Base-by-base conservation (phyloP, 495 filamentous ascomycete species). In the Penicillium goetzii region DNA sequence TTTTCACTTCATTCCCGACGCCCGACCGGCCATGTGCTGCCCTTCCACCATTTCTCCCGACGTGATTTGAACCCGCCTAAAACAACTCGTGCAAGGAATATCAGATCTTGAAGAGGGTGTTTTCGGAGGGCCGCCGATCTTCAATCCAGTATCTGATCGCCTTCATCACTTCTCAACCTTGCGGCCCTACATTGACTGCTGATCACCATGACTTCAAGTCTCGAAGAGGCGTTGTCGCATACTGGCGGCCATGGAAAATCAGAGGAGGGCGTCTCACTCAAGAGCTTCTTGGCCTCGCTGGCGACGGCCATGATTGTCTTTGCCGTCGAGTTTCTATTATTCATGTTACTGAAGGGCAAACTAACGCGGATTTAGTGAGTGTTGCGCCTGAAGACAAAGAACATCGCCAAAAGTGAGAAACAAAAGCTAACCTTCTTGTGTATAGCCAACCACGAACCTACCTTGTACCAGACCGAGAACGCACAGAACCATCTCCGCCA, bases 391-490 rank as follows among this genome's bases (percentile, higher is more conserved):
- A 56, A 47, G 41, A 32, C 34, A 19, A 17, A 28, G 52, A 21
- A 23, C 17, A 5, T 30, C 15, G 11, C 8, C n/a, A 50, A 33
- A 30, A 32, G 11, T 17, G n/a, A 49, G 28, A 26, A 11, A 8
- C 25, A 43, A 26, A 15, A 15, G n/a, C 34, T 58, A 21, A 58
- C 28, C 9, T n/a, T 30, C 14, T 2, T 19, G 12, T 41, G 28
- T 28, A 28, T 67, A 92, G 88, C 71, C 89, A 90, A 80, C 93
- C 93, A 0, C 89, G 92, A 77, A 96, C 93, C 10, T 97, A 92
- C 71, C 84, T 97, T 19, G 94, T 97, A 8, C 90, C 93, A 14
- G 90, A 96, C 76, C 87, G 89, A 76, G 92, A 94, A 77, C 86
- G 90, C 64, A 92, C 90, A 19, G 79, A 86, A 40, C 78, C 89